A percentile compares a stretch with the other conserved stretches of the same genome.
phyloP scores from a whole-genome alignment of 495 filamentous ascomycete genomes.

The Lasiosphaeriaceae sp. region DNA sequence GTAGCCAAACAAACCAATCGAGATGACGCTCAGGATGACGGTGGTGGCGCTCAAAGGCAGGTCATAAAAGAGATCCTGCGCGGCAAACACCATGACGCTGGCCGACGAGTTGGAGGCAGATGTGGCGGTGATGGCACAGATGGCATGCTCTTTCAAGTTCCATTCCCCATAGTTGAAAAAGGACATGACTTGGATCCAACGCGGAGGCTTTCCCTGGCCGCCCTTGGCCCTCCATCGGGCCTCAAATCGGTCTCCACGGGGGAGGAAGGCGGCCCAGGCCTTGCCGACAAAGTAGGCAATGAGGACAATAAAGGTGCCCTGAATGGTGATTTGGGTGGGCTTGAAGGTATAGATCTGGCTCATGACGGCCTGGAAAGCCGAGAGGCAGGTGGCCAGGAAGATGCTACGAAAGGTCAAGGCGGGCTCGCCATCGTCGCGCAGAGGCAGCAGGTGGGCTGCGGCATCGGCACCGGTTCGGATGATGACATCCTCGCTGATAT shows the following conservation, averaged over 20 bases:
- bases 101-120: constrained; percentile 35
- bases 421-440: constrained; percentile 43
- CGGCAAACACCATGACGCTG: constrained; percentile 35
- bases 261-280: constrained; percentile 38
- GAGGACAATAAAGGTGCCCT: constrained; percentile 25
- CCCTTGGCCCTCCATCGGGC: constrained; percentile 15
- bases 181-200: constrained; percentile 23
- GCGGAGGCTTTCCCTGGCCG: constrained; percentile 10
- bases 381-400: constrained; percentile 39
- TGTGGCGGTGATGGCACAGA: constrained; percentile 38
- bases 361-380: constrained; percentile 48
- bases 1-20: constrained; percentile 50
- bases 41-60: constrained; percentile 29
- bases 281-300: constrained; percentile 36
- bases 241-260: constrained; percentile 35
- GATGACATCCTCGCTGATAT: constrained; percentile 26
- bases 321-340: constrained; percentile 16
- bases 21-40: constrained; percentile 40
- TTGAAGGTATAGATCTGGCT: constrained; percentile 41
- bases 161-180: constrained; percentile 39
- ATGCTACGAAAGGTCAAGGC: constrained; percentile 45
- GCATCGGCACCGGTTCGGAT: constrained; percentile 24
- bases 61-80: constrained; percentile 44
- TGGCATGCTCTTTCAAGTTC: constrained; percentile 45
- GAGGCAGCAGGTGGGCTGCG: constrained; percentile 31